Base-by-base conservation (phyloP, 108 stramenopile genomes). In the Licmophora abbreviata region DNA sequence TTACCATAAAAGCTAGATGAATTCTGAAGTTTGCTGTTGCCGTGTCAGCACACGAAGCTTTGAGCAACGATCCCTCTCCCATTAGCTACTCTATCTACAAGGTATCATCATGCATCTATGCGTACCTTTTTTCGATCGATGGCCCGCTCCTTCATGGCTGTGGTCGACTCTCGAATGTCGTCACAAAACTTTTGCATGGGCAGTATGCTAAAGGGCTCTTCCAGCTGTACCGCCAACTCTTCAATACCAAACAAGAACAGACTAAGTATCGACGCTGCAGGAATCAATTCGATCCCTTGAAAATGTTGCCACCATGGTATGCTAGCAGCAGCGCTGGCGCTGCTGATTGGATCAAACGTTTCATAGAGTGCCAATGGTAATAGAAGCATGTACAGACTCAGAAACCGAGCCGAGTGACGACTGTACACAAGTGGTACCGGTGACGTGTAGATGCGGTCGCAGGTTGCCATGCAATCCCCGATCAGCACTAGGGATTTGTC, bases 161-260 rank as follows among this genome's bases (percentile, higher is more conserved):
- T 20, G 20, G 15, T 40, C 18, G 38, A 40, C 2, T 15, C 38
- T 20, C 20, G 15, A 20, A 40, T 40, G 5, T 40, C 38, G n/a
- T n/a, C 84, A 59, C 84, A 81, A 38, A 79, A 81, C 11, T 56
- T 68, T 51, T 81, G 79, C 70, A 73, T 69, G 35, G 91, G 91
- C 18, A 92, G 63, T 43, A 92, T 83, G 27, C 74, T 85, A 48
- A 92, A 88, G 1, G 91, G 91, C 56, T 92, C 86, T 58, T 92
- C 91, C 47, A 92, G 41, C 38, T 85, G 83, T 15, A 76, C 76
- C 0, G 77, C 83, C 29, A 91, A 62, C 56, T 92, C 90, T 60
- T 92, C 90, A 51, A 92, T 87, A 29, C 90, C 85, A 46, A 92
- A 78, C 14, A 92, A 56, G 33, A 83, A 76, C 7, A 83, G 38